phyloP scores from a whole-genome alignment of 176 grass and related monocot genomes.

The Triticum dicoccoides region DNA sequence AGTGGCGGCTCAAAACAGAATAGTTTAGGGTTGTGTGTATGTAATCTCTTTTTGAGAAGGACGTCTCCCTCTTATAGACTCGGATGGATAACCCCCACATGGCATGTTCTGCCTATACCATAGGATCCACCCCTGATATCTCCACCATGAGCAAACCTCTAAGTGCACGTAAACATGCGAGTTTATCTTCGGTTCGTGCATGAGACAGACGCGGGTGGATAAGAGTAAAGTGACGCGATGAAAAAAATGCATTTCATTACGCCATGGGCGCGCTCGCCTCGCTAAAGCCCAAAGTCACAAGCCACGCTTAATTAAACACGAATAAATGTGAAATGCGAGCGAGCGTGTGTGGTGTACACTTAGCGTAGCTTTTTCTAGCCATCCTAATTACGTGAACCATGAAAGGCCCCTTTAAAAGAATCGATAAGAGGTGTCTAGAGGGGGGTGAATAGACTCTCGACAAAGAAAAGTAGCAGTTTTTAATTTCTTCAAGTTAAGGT shows the following conservation, averaged over 20 bases:
- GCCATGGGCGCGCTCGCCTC: background rate
- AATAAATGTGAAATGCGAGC: background rate
- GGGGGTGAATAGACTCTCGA: too few species aligned
- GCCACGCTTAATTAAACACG: background rate
- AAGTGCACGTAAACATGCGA: background rate
- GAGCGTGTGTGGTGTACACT: too few species aligned
- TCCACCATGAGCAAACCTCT: background rate
- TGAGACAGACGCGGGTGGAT: background rate
- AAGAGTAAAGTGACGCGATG: background rate
- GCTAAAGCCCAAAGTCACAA: background rate
- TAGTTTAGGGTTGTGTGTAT: background rate
- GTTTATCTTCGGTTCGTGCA: background rate
- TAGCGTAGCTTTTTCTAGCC: background rate
- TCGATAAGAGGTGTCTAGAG: too few species aligned
- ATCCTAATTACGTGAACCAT: background rate
- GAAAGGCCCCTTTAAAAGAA: background rate
- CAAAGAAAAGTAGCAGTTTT: too few species aligned
- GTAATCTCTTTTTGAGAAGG: background rate
- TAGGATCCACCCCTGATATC: background rate
- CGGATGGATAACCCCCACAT: background rate
- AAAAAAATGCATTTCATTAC: background rate
- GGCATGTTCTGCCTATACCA: background rate
- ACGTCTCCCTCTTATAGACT: background rate
- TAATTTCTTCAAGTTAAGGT: too few species aligned
- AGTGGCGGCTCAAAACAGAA: background rate